Evolutionary conservation across 441 rosid genomes (phyloP).

Genomic region (Erodium moschatum): DNA sequence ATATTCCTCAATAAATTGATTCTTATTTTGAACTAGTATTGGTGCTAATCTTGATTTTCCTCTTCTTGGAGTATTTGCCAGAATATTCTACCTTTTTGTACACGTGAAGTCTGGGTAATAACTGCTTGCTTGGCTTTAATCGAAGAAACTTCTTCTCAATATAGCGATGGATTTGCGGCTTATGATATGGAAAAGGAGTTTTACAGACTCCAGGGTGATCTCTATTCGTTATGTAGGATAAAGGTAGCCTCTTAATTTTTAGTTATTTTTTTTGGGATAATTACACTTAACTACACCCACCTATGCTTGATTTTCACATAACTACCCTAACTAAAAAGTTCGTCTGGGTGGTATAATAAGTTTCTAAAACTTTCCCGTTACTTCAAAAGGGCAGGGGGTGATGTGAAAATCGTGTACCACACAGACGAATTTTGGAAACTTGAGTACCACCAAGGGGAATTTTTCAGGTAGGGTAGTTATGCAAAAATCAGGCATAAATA

Average conservation of each 20-base stretch:
- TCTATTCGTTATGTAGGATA: conserved; percentile 77
- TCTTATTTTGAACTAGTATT: conserved; percentile 13
- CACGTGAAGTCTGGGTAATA: conserved; percentile 94
- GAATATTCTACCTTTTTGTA: conserved; percentile 72
- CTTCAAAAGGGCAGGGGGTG: no score
- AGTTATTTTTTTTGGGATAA: not conserved
- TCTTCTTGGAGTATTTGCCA: conserved; percentile 30
- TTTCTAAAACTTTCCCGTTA: no score
- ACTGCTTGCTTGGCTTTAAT: conserved; percentile 82
- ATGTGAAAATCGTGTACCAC: no score
- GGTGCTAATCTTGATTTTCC: conserved; percentile 22
- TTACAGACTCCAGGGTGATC: conserved; percentile 89
- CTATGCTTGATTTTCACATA: no score
- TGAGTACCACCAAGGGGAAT: no score
- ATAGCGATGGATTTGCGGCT: conserved; percentile 51
- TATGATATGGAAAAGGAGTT: conserved; percentile 87
- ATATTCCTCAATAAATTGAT: conserved; percentile 1
- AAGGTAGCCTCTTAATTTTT: conserved; percentile 46
- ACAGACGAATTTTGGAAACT: no score
- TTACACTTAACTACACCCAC: no score
- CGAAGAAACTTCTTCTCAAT: conserved; percentile 59
- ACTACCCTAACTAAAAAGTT: no score
- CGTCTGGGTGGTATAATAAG: no score
- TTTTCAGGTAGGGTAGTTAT: no score
- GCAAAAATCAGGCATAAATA: no score